Evolutionary conservation across 2,329 filamentous ascomycete species (phyloP).

Genomic region (Phialophora macrospora): DNA sequence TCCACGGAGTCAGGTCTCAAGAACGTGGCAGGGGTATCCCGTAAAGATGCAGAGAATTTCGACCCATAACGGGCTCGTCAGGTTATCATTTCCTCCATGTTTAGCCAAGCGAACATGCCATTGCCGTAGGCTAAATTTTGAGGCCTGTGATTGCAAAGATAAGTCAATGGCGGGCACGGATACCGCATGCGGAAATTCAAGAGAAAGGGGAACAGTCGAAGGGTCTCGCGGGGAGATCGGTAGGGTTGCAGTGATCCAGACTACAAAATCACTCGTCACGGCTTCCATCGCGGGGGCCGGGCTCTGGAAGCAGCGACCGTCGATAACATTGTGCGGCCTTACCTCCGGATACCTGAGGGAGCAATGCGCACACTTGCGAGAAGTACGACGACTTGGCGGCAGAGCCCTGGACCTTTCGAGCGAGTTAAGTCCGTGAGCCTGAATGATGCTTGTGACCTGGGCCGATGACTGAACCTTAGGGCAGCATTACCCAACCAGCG

Average conservation of each 20-base stretch:
- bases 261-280: neutral
- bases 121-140: conserved; percentile 13
- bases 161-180: neutral
- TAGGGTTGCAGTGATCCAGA: neutral
- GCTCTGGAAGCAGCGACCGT: neutral
- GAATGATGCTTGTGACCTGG: conserved; percentile 9
- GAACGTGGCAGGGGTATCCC: neutral
- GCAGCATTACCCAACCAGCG: conserved; percentile 3
- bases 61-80: neutral
- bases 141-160: neutral
- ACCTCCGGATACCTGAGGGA: neutral
- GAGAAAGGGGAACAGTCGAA: neutral
- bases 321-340: neutral
- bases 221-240: neutral
- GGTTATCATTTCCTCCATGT: conserved; percentile 7
- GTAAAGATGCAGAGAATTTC: neutral
- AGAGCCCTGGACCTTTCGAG: neutral
- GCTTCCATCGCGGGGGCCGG: neutral
- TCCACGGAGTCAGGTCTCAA: neutral
- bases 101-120: conserved; percentile 9
- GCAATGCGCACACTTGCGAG: neutral
- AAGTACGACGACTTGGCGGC: neutral
- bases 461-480: neutral
- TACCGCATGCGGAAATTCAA: conserved; percentile 9
- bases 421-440: conserved; percentile 16